Conservation (phyloP, 495 filamentous ascomycete genomes). For the Podospora pseudocomata region DNA sequence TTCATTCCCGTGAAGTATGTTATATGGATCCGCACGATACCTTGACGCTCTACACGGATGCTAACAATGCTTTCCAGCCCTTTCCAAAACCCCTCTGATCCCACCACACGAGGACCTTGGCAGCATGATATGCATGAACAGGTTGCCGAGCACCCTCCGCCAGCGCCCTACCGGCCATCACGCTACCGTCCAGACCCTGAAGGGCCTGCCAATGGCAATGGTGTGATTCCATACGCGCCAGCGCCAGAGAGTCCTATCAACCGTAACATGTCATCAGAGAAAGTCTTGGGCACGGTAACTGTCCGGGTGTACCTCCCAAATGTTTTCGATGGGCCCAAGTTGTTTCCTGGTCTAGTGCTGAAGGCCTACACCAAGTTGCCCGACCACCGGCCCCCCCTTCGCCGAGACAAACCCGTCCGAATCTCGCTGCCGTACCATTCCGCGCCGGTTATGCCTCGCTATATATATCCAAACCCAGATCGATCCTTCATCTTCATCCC, state of each 20-base stretch:
- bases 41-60: background rate
- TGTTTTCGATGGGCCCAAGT: slow-evolving; percentile 66
- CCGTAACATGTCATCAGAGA: slow-evolving; percentile 55
- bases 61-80: slow-evolving; percentile 21
- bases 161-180: slow-evolving; percentile 30
- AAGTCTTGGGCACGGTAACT: slow-evolving; percentile 70
- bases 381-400: slow-evolving; percentile 88
- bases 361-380: slow-evolving; percentile 89
- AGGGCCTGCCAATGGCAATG: slow-evolving; percentile 45
- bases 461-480: slow-evolving; percentile 85
- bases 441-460: slow-evolving; percentile 58
- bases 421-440: slow-evolving; percentile 76
- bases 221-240: slow-evolving; percentile 43
- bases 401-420: slow-evolving; percentile 93
- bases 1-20: slow-evolving; percentile 59
- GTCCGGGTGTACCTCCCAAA: slow-evolving; percentile 71
- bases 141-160: slow-evolving; percentile 48
- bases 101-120: slow-evolving; percentile 71
- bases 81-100: slow-evolving; percentile 48
- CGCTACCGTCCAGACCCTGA: slow-evolving; percentile 38
- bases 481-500: slow-evolving; percentile 98
- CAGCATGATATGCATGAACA: slow-evolving; percentile 93
- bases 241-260: slow-evolving; percentile 49
- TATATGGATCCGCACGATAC: background rate
- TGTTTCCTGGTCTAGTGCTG: slow-evolving; percentile 68